Base-by-base conservation (phyloP, 2,329 filamentous ascomycete species). In the Neonectria ditissima region DNA sequence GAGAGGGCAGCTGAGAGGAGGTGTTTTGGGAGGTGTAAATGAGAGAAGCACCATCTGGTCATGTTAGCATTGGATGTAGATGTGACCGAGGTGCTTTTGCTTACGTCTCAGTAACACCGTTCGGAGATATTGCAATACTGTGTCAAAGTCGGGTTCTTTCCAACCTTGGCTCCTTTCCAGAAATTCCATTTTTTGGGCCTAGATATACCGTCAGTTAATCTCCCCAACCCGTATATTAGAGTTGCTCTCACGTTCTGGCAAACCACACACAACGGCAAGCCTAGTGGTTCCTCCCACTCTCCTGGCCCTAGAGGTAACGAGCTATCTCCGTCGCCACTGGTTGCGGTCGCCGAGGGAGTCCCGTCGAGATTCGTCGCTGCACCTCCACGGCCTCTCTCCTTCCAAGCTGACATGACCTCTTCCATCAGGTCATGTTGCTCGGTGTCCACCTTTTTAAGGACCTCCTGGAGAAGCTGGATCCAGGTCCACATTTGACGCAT, bases 91-190 rank as follows among this genome's bases (percentile, higher is more conserved):
- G 10, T 22, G 44, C 24, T 10, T 62, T 76, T 52, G 72, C 90
- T 79, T 80, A 94, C 94, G 88, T 83, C 94, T 95, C 67, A 99
- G 83, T 44, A 99, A 81, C 41, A 97, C 89, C 0, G 96, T 98
- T 69, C 96, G 89, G 74, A 99, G 82, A 77, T 94, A 97, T 76
- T 99, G 96, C 63, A 97, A 85, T 45, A 99, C 92, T 69, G 96
- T 94, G 77, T 99, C 96, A 74, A 99, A 99, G 72, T 97, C 92
- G 69, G 97, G 93, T 79, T 99, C 96, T 79, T 94, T 95, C 94
- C 95, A 99, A 14, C 91, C 89, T 63, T 94, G 90, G 54, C 93
- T 94, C 77, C 92, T 93, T 80, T 98, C 96, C 62, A 99, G 80
- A 41, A 89, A 87, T 75, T 98, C 94, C 78, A 98, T 97, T 77